These are phyloP conservation scores for Myriosclerotinia scirpicola DNA, from an alignment of 2,329 filamentous ascomycete species.

Conservation along the genomic window DNA sequence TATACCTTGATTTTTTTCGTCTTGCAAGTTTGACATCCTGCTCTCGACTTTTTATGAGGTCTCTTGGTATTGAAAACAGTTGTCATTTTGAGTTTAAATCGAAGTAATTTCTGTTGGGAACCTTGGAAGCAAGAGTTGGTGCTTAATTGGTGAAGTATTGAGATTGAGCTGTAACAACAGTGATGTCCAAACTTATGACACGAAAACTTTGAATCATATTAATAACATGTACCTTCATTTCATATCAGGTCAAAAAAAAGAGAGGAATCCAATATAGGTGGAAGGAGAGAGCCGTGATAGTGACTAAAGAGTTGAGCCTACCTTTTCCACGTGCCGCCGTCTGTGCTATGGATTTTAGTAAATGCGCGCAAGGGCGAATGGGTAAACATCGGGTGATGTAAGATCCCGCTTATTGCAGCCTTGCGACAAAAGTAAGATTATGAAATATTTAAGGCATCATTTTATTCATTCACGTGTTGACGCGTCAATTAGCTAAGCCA, in stretches of 20 bases:
- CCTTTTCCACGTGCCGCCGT: too few relatives aligned
- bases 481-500: too few relatives aligned
- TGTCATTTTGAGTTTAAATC: not conserved
- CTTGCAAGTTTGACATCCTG: conserved; percentile 38
- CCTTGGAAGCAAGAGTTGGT: not conserved
- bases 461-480: too few relatives aligned
- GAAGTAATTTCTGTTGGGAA: not conserved
- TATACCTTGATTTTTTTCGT: conserved; percentile 38
- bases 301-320: too few relatives aligned
- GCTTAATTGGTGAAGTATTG: not conserved
- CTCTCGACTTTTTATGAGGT: conserved; percentile 40
- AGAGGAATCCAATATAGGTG: not conserved
- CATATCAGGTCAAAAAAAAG: not conserved
- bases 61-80: conserved; percentile 36
- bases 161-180: not conserved
- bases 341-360: too few relatives aligned
- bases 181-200: too few relatives aligned
- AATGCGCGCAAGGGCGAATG: not conserved
- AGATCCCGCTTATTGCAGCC: too few relatives aligned
- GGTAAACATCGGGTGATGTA: not conserved
- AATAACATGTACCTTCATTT: too few relatives aligned
- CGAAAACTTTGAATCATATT: not conserved
- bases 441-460: too few relatives aligned
- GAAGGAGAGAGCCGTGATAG: not conserved
- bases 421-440: too few relatives aligned